Base-by-base conservation (phyloP, 179 eudicot genomes). In the Amaranthus tricolor region DNA sequence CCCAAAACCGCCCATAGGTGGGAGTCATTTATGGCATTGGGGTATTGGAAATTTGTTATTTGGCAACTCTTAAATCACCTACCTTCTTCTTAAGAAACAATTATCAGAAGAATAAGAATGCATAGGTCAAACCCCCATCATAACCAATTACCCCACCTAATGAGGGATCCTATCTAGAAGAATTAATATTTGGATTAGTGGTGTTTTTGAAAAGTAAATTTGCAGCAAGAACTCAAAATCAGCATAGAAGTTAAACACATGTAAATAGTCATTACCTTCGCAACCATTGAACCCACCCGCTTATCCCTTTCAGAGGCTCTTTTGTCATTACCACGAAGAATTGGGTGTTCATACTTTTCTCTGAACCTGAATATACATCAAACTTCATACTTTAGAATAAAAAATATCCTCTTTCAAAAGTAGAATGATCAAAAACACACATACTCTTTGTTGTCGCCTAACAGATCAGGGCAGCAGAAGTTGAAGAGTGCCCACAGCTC, bases 401-500 rank as follows among this genome's bases (percentile, higher is more conserved):
- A 6, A 64, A 63, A 64, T 51, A 69, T 40, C 66, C 40, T 31
- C 57, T 16, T 56, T 49, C 65, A 68, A 43, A 58, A 63, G 69
- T 6, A 17, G 68, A 57, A 63, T 56, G 50, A 70, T 53, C 55
- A 70, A 59, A 68, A 0, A 7, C 20, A 16, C 52, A 57, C 68
- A 73, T 89, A 96, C 99, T 86, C 80, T 62, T 90, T 89, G 78
- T 91, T 89, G 84, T 96, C 98, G 62, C 99, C 99, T 73, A 96
- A 77, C 71, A 96, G 82, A 82, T 89, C 93, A 66, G 98, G 99
- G 79, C 97, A 93, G 76, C 92, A 93, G 78, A 96, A 96, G 81
- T 85, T 84, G 77, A 96, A 96, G 83, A 96, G 87, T 19, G 99
- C 99, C 99, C 99, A 96, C 55, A 96, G 79, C 84, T 93, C 99